Base-by-base conservation (phyloP, 2,329 filamentous ascomycete species). In the Pseudodiploospora longispora region DNA sequence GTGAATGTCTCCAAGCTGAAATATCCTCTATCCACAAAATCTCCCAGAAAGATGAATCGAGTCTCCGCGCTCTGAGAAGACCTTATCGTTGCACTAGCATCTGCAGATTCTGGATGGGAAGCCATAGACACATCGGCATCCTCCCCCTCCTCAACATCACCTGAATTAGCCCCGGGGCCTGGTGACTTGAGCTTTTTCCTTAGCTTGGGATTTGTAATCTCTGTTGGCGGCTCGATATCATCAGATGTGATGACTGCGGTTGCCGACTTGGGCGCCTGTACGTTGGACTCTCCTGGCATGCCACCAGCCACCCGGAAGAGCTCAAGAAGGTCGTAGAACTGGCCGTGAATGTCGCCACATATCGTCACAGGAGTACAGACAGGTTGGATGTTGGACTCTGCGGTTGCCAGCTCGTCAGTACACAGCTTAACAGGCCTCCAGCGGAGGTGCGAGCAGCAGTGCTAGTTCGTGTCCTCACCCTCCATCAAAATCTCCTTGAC, bases 401-500 rank as follows among this genome's bases (percentile, higher is more conserved):
- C 7, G 41, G 29, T 12, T 34, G 32, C 32, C 8, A 12, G 32
- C 8, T 34, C 32, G 32, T 35, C 19, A 19, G 19, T 19, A 19
- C 19, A 19, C 19, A 19, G 19, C 19, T 19, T 19, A 19, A 19
- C 19, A 19, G 19, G 19, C 19, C 19, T 19, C 19, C 19, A 19
- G 19, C 19, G 19, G 19, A 19, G 19, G 19, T 19, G 19, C 19
- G 19, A 36, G 32, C 30, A 10, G 36, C 19, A 9, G 28, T 4
- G 10, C 19, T 19, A 19, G 36, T 27, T 35, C 19, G 39, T 34
- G 42, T 37, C 47, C 59, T 53, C 63, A 93, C 88, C 88, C 75
- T 98, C 93, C 93, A 98, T 98, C 58, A 98, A 76, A 53, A 88
- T 94, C 69, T 97, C 93, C 72, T 98, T 98, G 49, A 97, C 93